A percentile compares a stretch with the other conserved stretches of the same genome.
Evolutionary conservation across 352 stramenopile genomes (phyloP).

Genomic region (Phytophthora quininea): DNA sequence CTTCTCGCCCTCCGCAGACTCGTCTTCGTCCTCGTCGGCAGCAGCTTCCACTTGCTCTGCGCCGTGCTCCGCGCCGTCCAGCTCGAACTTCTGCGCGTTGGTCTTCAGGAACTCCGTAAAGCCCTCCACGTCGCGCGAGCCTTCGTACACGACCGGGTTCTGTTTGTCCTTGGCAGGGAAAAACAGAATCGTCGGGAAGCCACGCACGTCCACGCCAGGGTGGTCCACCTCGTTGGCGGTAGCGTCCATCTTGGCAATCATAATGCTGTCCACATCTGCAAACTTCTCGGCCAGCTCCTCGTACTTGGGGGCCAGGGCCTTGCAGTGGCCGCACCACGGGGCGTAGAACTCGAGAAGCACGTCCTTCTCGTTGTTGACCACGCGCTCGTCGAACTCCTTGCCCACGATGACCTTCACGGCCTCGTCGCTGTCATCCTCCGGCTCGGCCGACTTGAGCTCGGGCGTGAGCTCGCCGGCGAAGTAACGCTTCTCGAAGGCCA

Average conservation of each 20-base stretch:
- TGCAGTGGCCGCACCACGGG: conserved; percentile 76
- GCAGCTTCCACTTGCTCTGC: conserved; percentile 34
- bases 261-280: conserved; percentile 88
- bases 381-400: conserved; percentile 91
- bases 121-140: conserved; percentile 79
- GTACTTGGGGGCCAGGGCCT: conserved; percentile 90
- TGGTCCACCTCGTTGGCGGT: conserved; percentile 96
- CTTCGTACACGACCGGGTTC: conserved; percentile 88
- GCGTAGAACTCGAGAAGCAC: conserved; percentile 90
- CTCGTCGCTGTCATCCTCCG: conserved; percentile 86
- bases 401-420: conserved; percentile 93
- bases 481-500: conserved; percentile 84
- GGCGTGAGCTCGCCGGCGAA: conserved; percentile 86
- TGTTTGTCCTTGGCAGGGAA: conserved; percentile 92
- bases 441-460: conserved; percentile 93
- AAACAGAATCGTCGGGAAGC: conserved; percentile 96
- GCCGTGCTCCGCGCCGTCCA: conserved; percentile 66
- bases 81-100: conserved; percentile 85
- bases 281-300: conserved; percentile 91
- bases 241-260: conserved; percentile 96
- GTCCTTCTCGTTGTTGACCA: conserved; percentile 89
- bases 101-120: conserved; percentile 90
- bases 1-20: conserved; percentile 12
- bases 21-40: conserved; percentile 21
- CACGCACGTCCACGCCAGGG: conserved; percentile 87